Evolutionary conservation across 768 basidiomycete species (phyloP).

Genomic region (Podaxis mareebaensis): DNA sequence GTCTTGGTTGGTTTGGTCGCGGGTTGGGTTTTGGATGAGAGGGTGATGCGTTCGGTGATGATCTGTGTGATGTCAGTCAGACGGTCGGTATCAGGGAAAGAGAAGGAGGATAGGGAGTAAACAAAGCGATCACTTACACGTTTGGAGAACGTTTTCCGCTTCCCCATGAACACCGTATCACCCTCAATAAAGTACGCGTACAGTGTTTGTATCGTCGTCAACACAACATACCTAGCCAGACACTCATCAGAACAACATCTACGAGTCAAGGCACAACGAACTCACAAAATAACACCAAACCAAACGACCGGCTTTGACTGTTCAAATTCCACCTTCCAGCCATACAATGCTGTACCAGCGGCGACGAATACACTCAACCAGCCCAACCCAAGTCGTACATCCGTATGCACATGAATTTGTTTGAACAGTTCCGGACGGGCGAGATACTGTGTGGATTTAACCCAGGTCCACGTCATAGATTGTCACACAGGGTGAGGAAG

Average conservation of each 20-base stretch:
- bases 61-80: slow-evolving; percentile 51
- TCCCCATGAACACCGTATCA: slow-evolving; percentile 83
- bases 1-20: slow-evolving; percentile 36
- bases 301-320: slow-evolving; percentile 80
- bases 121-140: slow-evolving; percentile 64
- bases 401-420: slow-evolving; percentile 84
- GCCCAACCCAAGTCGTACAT: slow-evolving; percentile 83
- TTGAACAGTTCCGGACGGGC: slow-evolving; percentile 82
- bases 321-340: slow-evolving; percentile 88
- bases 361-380: slow-evolving; percentile 87
- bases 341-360: slow-evolving; percentile 78
- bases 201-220: slow-evolving; percentile 71
- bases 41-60: slow-evolving; percentile 85
- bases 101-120: not conserved
- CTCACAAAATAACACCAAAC: slow-evolving; percentile 77
- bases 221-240: slow-evolving; percentile 62
- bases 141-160: slow-evolving; percentile 87
- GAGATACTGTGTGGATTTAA: slow-evolving; percentile 55
- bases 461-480: not conserved
- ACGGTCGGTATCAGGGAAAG: not conserved
- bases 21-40: slow-evolving; percentile 69
- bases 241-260: slow-evolving; percentile 12
- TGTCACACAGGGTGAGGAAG: not conserved
- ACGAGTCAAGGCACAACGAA: slow-evolving; percentile 19
- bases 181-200: slow-evolving; percentile 89